Evolutionary conservation across 108 stramenopile genomes (phyloP), one percentile per base, ranked within the genome.

Genomic region (Skeletonema marinoi): DNA sequence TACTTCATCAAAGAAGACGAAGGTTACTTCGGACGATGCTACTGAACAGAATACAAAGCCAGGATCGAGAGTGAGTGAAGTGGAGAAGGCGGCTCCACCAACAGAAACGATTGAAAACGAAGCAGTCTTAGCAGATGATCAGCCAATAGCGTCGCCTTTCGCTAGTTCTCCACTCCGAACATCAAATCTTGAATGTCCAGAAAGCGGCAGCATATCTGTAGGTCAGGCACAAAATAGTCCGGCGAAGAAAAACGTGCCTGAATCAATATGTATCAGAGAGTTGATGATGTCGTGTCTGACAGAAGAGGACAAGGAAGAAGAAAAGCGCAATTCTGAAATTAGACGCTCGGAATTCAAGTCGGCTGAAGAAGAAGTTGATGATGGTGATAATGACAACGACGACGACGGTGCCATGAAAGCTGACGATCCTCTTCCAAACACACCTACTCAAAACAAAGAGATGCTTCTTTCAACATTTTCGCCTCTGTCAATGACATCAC

Each of bases 401-500:
- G 44, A 31, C n/a, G 68, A 32, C 2, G 51, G 50, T 6, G 13
- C 42, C 12, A 50, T 32, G 60, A 61, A 62, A 29, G 59, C 7
- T 68, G 71, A 72, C 14, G 44, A 36, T 60, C 60, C 60, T 29
- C 17, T 61, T 14, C 56, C 59, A 67, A 16, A 48, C 14, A 51
- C 33, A 6, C 35, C 32, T 2, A 56, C 5, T 35, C n/a, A 21
- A 29, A 38, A 2, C 38, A 39, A 60, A 11, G 58, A 31, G 58
- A 29, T 38, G 21, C 60, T 60, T n/a, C 33, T 14, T 14, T 12
- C n/a, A 0, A 11, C 60, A 41, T 71, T 58, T 32, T 60, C 58
- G 21, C 70, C 70, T 17, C 16, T 60, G 41, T 71, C 70, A 25
- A 29, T 60, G 70, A 60, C 58, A 14, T 60, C 70, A 32, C 70